phyloP scores from a whole-genome alignment of 2,329 filamentous ascomycete genomes.

The Blastomyces emzantsi region DNA sequence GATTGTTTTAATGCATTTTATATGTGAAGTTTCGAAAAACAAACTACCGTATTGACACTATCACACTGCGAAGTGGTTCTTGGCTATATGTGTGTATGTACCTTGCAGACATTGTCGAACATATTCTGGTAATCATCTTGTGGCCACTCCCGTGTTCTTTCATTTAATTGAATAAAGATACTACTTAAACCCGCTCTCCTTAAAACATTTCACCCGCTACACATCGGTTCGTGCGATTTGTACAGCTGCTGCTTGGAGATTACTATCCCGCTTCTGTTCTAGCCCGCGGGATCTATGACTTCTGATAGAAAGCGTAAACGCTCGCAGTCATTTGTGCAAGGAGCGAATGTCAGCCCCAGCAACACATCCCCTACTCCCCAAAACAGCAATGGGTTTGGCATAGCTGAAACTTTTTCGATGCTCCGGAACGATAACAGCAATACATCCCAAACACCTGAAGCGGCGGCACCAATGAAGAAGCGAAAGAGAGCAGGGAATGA shows the following conservation, averaged over 20 bases:
- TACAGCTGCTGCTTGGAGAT: background rate
- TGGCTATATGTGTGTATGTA: background rate
- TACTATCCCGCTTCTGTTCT: background rate
- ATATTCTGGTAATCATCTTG: background rate
- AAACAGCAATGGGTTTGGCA: conserved; percentile 10
- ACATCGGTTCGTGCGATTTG: background rate
- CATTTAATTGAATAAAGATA: background rate
- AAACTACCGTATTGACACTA: background rate
- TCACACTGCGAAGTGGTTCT: background rate
- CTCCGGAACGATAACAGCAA: background rate
- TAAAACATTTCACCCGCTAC: background rate
- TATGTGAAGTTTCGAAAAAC: background rate
- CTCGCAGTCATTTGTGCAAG: conserved; percentile 16
- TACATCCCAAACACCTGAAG: conserved; percentile 10
- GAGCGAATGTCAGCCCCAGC: conserved; percentile 20
- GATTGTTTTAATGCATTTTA: background rate
- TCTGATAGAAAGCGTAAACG: conserved; percentile 29
- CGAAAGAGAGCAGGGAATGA: conserved; percentile 32
- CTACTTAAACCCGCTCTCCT: background rate
- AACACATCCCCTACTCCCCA: conserved; percentile 15
- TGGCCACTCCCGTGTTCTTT: background rate
- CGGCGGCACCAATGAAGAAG: conserved; percentile 21
- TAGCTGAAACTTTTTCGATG: conserved; percentile 7
- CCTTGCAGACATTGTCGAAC: background rate
- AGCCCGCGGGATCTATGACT: conserved; percentile 17